phyloP scores from a whole-genome alignment of 306 rosid genomes.

The Fragaria ananassa region DNA sequence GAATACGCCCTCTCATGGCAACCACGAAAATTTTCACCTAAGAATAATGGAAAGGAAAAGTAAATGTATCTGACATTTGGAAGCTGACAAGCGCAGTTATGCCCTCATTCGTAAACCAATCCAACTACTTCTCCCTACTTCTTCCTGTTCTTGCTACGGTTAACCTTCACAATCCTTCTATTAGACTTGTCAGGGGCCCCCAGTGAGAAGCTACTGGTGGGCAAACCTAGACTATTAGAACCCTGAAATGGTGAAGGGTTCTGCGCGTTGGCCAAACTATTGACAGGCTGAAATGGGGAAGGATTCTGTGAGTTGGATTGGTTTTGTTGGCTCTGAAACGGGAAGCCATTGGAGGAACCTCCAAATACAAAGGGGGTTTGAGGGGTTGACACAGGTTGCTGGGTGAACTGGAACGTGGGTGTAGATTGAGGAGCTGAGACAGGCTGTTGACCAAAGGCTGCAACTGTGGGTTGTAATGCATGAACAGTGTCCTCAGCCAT shows the following conservation, averaged over 20 bases:
- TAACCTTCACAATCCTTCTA: slow-evolving; percentile 48
- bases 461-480: slow-evolving; percentile 32
- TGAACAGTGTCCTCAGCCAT: slow-evolving; percentile 88
- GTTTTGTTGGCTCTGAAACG: slow-evolving; percentile 55
- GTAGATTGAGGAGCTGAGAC: slow-evolving; percentile 28
- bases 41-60: background rate
- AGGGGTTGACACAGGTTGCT: slow-evolving; percentile 39
- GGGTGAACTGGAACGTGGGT: slow-evolving; percentile 48
- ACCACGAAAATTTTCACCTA: slow-evolving; percentile 20
- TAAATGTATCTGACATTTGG: slow-evolving; percentile 7
- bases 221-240: slow-evolving; percentile 58
- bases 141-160: slow-evolving; percentile 49
- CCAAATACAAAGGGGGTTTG: slow-evolving; percentile 62
- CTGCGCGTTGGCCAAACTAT: slow-evolving; percentile 56
- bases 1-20: slow-evolving; percentile 34
- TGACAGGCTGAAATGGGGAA: slow-evolving; percentile 63
- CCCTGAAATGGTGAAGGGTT: slow-evolving; percentile 68
- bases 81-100: slow-evolving; percentile 26
- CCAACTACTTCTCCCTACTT: slow-evolving; percentile 52
- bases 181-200: slow-evolving; percentile 76
- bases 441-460: slow-evolving; percentile 53
- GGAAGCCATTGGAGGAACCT: slow-evolving; percentile 44
- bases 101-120: slow-evolving; percentile 24
- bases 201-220: slow-evolving; percentile 62
- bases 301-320: slow-evolving; percentile 46